Evolutionary conservation across 805 yeast species (phyloP).

Genomic region (Kluyveromyces siamensis): DNA sequence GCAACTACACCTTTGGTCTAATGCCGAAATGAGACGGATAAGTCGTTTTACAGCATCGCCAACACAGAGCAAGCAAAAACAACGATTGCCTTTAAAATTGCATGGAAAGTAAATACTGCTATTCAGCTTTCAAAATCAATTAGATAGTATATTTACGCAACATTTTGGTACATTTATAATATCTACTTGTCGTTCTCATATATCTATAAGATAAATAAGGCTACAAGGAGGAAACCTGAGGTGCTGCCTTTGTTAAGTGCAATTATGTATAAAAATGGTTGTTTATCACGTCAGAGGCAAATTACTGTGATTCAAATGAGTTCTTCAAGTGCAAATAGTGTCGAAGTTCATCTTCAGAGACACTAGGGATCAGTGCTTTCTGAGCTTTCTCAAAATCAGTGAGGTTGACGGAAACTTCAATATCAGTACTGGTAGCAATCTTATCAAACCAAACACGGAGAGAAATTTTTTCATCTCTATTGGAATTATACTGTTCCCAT

Average conservation of each 20-base stretch:
- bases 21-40: no score
- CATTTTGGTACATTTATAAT: no score
- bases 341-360: constrained; percentile 74
- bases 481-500: constrained; percentile 42
- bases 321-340: constrained; percentile 76
- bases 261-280: background rate
- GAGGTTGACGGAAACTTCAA: constrained; percentile 55
- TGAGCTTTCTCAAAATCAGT: constrained; percentile 76
- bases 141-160: no score
- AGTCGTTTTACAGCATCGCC: no score
- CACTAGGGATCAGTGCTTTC: constrained; percentile 68
- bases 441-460: constrained; percentile 89
- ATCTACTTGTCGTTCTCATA: background rate
- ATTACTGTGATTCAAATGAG: constrained; percentile 42
- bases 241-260: background rate
- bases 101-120: no score
- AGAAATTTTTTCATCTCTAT: constrained; percentile 39
- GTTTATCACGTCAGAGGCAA: background rate
- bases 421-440: constrained; percentile 58
- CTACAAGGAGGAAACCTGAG: background rate
- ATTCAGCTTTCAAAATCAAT: no score
- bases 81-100: no score
- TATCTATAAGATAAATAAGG: background rate
- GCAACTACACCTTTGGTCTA: no score
- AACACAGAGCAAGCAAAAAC: no score